phyloP scores from a whole-genome alignment of 2,329 filamentous ascomycete species.

The Anthostomella pinea region DNA sequence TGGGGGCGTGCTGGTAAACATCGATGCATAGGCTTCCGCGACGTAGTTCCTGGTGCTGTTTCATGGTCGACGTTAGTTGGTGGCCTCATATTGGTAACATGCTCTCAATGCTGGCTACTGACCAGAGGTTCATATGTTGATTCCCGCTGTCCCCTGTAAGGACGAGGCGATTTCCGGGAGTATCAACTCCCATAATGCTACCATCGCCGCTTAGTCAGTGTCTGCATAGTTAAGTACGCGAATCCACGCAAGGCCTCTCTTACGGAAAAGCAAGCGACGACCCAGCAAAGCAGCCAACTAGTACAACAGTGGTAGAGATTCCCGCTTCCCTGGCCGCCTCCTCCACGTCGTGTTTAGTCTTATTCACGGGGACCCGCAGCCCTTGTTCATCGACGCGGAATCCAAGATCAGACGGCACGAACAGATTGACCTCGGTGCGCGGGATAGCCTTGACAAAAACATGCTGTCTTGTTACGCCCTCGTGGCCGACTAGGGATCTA shows the following conservation, averaged over 20 bases:
- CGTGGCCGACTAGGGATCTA: slow-evolving; percentile 26
- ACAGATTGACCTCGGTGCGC: slow-evolving; percentile 24
- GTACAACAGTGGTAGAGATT: slow-evolving; percentile 21
- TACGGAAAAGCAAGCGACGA: slow-evolving; percentile 23
- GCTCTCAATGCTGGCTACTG: slow-evolving; percentile 4
- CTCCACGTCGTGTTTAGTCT: slow-evolving; percentile 24
- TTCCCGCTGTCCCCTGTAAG: slow-evolving; percentile 23
- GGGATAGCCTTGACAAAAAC: slow-evolving; percentile 28
- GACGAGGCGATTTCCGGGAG: slow-evolving; percentile 18
- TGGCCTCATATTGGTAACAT: too few relatives aligned
- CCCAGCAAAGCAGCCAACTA: slow-evolving; percentile 26
- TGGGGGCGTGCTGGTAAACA: slow-evolving; percentile 25
- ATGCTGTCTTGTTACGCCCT: slow-evolving; percentile 21
- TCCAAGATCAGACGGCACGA: slow-evolving; percentile 29
- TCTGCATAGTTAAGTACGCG: too few relatives aligned
- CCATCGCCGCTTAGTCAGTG: too few relatives aligned
- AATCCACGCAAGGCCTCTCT: too few relatives aligned
- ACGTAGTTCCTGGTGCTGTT: slow-evolving; percentile 28
- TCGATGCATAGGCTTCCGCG: slow-evolving; percentile 26
- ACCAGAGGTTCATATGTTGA: slow-evolving; percentile 21
- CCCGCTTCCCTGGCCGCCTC: slow-evolving; percentile 21
- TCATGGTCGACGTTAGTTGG: too few relatives aligned
- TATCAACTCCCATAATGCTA: slow-evolving; percentile 23
- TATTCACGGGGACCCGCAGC: slow-evolving; percentile 20
- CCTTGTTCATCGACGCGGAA: slow-evolving; percentile 24